Percentiles rank a stretch among this genome's conserved stretches.
Evolutionary conservation across 345 rosid genomes (phyloP).

Genomic region (Gossypium raimondii): DNA sequence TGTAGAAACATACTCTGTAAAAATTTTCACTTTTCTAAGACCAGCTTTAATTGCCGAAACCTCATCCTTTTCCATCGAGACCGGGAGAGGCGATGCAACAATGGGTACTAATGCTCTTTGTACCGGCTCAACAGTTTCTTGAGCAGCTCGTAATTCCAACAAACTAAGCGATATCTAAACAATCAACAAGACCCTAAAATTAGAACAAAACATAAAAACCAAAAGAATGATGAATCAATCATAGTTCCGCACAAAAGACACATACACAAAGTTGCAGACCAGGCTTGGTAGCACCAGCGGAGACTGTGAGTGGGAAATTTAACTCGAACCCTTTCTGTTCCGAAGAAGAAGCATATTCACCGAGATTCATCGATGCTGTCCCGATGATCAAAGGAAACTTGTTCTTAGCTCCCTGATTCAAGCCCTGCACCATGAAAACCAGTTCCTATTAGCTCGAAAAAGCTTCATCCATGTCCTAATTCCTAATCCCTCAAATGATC

Average conservation of each 20-base stretch:
- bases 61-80: conserved; percentile 56
- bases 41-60: conserved; percentile 81
- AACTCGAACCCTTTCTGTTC: conserved; percentile 51
- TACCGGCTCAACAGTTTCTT: conserved; percentile 43
- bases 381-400: conserved; percentile 48
- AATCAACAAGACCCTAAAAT: conserved; percentile 7
- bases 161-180: conserved; percentile 68
- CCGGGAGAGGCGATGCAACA: conserved; percentile 44
- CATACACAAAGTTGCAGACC: conserved; percentile 60
- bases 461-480: neutral
- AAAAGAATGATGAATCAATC: neutral
- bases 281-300: conserved; percentile 36
- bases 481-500: neutral
- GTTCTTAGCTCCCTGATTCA: conserved; percentile 49
- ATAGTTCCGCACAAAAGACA: neutral
- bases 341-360: conserved; percentile 53
- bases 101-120: conserved; percentile 52
- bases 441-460: neutral
- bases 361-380: conserved; percentile 53
- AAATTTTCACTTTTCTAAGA: conserved; percentile 74
- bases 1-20: conserved; percentile 65
- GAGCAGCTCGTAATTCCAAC: conserved; percentile 66
- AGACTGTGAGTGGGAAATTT: conserved; percentile 42
- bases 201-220: neutral
- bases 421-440: conserved; percentile 43